Evolutionary conservation across 495 filamentous ascomycete genomes (phyloP).

Genomic region (Cercophora scortea): DNA sequence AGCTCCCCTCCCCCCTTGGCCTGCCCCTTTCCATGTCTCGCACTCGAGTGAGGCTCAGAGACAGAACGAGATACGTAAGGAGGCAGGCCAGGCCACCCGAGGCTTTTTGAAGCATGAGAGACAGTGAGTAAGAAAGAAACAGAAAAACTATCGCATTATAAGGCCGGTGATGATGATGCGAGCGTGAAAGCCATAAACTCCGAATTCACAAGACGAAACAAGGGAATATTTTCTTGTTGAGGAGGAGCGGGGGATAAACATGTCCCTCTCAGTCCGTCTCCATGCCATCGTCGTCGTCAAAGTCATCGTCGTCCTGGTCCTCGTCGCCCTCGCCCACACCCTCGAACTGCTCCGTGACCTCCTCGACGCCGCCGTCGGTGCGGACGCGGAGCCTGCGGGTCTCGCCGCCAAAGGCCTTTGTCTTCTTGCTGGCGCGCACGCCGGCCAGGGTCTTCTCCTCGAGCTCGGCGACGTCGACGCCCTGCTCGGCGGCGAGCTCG

Average conservation of each 20-base stretch:
- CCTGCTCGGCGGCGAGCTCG: conserved; percentile 43
- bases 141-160: too few species aligned
- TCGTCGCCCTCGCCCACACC: conserved; percentile 14
- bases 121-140: too few species aligned
- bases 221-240: not conserved
- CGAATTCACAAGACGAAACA: too few species aligned
- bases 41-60: too few species aligned
- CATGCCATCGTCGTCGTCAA: conserved; percentile 48
- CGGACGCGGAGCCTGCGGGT: conserved; percentile 53
- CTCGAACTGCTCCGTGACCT: conserved; percentile 27
- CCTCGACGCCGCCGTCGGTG: conserved; percentile 60
- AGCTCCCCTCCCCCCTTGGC: too few species aligned
- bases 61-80: too few species aligned
- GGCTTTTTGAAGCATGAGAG: too few species aligned
- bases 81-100: too few species aligned
- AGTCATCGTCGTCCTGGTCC: conserved; percentile 41
- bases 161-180: too few species aligned
- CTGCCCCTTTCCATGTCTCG: too few species aligned
- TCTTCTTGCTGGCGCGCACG: conserved; percentile 28
- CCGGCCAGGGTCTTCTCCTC: conserved; percentile 28
- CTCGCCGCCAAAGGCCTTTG: conserved; percentile 50
- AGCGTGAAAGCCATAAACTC: too few species aligned
- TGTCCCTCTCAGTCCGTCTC: conserved; percentile 53
- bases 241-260: not conserved
- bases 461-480: conserved; percentile 48